Evolutionary conservation across 2,329 filamentous ascomycete species (phyloP).

Genomic region (Calonectria pauciramosa): DNA sequence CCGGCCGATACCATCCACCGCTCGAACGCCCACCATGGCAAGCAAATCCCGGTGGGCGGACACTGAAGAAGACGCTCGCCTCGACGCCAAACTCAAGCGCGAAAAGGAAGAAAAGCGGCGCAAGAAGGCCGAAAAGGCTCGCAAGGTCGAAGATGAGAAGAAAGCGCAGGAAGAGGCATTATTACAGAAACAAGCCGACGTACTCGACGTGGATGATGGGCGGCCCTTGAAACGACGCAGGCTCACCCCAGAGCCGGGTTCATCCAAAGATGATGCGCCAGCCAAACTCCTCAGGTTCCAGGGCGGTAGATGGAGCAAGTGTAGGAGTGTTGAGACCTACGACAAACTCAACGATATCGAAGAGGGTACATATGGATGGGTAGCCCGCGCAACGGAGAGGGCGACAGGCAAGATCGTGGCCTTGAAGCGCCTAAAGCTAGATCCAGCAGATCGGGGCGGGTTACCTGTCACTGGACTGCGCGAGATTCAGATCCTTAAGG

Average conservation of each 20-base stretch:
- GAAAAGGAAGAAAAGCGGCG: slow-evolving; percentile 94
- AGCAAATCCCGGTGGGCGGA: slow-evolving; percentile 89
- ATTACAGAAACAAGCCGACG: slow-evolving; percentile 22
- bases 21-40: slow-evolving; percentile 62
- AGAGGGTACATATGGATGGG: slow-evolving; percentile 96
- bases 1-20: not conserved
- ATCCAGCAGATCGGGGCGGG: slow-evolving; percentile 78
- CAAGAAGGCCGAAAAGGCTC: slow-evolving; percentile 85
- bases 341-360: slow-evolving; percentile 97
- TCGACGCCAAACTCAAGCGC: slow-evolving; percentile 78
- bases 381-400: slow-evolving; percentile 84
- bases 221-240: slow-evolving; percentile 74
- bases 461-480: slow-evolving; percentile 93
- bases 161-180: slow-evolving; percentile 52
- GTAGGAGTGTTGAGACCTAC: slow-evolving; percentile 87
- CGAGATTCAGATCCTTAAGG: slow-evolving; percentile 92
- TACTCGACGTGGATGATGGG: slow-evolving; percentile 41
- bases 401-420: slow-evolving; percentile 86
- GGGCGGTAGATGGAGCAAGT: slow-evolving; percentile 75
- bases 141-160: slow-evolving; percentile 68
- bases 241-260: slow-evolving; percentile 62
- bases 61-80: slow-evolving; percentile 82
- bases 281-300: slow-evolving; percentile 80
- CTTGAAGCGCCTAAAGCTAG: slow-evolving; percentile 93
- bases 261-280: slow-evolving; percentile 39